These are phyloP conservation scores for Yamagishiella unicocca DNA, from an alignment of 139 green algal species.

Conservation along the genomic window DNA sequence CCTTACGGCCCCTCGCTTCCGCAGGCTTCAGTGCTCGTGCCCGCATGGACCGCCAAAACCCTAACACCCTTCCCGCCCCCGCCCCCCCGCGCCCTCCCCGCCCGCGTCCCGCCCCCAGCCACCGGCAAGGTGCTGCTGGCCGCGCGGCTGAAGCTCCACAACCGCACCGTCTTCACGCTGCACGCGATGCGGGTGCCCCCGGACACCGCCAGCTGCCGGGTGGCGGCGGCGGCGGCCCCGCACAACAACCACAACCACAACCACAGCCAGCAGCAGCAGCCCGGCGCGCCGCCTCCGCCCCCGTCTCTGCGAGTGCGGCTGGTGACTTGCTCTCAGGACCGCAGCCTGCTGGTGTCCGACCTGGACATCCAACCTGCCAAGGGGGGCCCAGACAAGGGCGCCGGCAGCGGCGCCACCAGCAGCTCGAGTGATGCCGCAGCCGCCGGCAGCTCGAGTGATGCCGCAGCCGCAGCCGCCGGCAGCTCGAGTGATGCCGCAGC, in stretches of 20 bases:
- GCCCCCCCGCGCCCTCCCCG: neutral
- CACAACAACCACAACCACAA: neutral
- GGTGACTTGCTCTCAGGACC: constrained; percentile 50
- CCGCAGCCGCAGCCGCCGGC: too few relatives aligned
- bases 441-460: too few relatives aligned
- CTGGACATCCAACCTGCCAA: constrained; percentile 30
- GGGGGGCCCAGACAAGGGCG: too few relatives aligned
- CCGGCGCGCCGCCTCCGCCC: neutral
- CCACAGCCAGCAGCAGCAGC: constrained; percentile 9
- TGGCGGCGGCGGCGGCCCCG: neutral
- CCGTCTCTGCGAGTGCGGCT: constrained; percentile 20
- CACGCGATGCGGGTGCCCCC: constrained; percentile 29
- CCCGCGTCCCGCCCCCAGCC: neutral
- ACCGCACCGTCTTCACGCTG: constrained; percentile 47
- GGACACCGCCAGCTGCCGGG: neutral
- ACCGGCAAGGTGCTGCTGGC: constrained; percentile 9
- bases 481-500: neutral
- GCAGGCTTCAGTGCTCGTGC: neutral
- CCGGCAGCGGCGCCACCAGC: too few relatives aligned
- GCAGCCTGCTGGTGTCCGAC: constrained; percentile 19
- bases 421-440: too few relatives aligned
- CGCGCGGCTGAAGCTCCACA: constrained; percentile 39
- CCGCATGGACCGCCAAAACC: neutral
- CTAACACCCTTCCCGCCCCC: neutral
- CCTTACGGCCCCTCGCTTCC: too few relatives aligned